These are phyloP conservation scores for Kazachstania sp. DNA, from an alignment of 1,139 yeast species.

Conservation along the genomic window DNA sequence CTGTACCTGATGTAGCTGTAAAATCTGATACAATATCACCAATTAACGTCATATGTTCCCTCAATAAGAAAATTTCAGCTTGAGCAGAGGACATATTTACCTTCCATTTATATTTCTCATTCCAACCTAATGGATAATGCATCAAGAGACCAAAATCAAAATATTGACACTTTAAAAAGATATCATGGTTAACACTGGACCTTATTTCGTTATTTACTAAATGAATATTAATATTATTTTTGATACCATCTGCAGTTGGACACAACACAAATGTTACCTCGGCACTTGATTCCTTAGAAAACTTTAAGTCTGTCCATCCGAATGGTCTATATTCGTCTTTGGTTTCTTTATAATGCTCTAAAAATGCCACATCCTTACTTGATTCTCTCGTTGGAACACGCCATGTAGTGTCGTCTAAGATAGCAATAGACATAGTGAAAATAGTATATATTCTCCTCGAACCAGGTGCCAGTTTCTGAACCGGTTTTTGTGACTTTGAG, in stretches of 20 bases:
- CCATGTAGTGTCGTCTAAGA: constrained; percentile 56
- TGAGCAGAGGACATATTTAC: constrained; percentile 47
- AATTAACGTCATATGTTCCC: constrained; percentile 75
- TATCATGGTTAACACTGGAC: constrained; percentile 83
- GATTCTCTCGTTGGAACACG: constrained; percentile 78
- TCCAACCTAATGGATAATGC: constrained; percentile 74
- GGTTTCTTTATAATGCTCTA: constrained; percentile 27
- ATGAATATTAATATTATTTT: constrained; percentile 42
- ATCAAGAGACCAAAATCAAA: constrained; percentile 51
- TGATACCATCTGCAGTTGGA: constrained; percentile 52
- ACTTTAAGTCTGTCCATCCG: constrained; percentile 83
- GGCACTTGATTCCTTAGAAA: constrained; percentile 46
- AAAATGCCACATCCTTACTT: constrained; percentile 55
- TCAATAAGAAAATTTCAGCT: constrained; percentile 55
- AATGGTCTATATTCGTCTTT: constrained; percentile 46
- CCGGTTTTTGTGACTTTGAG: constrained; percentile 50
- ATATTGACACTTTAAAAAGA: constrained; percentile 54
- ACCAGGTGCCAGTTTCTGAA: constrained; percentile 40
- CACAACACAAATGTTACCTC: constrained; percentile 43
- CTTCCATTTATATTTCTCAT: constrained; percentile 64
- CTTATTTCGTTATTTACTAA: constrained; percentile 56
- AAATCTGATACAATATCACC: constrained; percentile 73
- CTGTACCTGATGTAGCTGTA: constrained; percentile 59
- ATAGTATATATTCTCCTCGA: constrained; percentile 46
- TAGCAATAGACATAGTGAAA: constrained; percentile 44